These are phyloP conservation scores for Thalia dealbata DNA, from an alignment of 176 grass and related monocot species.

Conservation along the genomic window DNA sequence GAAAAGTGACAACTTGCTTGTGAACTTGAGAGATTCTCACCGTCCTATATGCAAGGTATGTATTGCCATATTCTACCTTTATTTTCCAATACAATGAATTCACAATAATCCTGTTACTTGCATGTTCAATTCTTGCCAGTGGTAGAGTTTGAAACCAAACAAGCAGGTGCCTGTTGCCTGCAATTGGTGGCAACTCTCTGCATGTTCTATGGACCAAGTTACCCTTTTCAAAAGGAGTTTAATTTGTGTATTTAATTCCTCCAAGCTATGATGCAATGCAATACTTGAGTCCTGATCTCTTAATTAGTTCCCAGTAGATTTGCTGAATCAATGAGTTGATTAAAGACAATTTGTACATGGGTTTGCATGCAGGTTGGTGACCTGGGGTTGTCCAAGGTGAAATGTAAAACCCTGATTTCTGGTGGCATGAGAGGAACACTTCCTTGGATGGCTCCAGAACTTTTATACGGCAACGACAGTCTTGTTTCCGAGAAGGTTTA, in stretches of 20 bases:
- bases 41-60: conserved; percentile 92
- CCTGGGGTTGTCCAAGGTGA: conserved; percentile 90
- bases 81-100: background rate
- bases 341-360: background rate
- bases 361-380: conserved; percentile 58
- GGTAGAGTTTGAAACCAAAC: too few species aligned
- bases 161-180: too few species aligned
- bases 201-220: too few species aligned
- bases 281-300: too few species aligned
- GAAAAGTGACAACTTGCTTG: conserved; percentile 96
- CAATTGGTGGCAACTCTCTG: too few species aligned
- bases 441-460: conserved; percentile 99
- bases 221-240: too few species aligned
- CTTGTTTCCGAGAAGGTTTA: conserved; percentile 82
- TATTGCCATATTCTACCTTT: background rate
- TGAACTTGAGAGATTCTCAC: conserved; percentile 86
- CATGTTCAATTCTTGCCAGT: too few species aligned
- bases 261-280: too few species aligned
- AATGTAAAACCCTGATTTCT: conserved; percentile 81
- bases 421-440: conserved; percentile 94
- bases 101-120: background rate
- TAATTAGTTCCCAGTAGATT: background rate
- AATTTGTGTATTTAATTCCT: too few species aligned
- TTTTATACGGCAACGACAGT: conserved; percentile 75
- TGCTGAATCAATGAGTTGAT: background rate